Evolutionary conservation across 257 asterid genomes (phyloP).

Genomic region (Vinca minor): DNA sequence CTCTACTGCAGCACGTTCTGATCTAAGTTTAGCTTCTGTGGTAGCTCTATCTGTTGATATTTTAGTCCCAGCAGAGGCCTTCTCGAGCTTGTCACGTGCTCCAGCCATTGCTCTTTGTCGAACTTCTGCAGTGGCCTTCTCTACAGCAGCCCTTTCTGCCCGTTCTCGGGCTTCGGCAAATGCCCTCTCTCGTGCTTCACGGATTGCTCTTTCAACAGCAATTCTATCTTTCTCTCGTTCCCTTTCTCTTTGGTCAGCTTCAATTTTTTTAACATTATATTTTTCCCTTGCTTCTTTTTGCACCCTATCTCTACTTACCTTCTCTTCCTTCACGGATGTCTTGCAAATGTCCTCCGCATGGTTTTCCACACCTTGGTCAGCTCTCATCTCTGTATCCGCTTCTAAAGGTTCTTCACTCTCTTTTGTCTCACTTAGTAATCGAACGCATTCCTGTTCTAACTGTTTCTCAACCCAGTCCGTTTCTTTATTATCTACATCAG

Average conservation of each 20-base stretch:
- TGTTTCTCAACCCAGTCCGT: constrained; percentile 24
- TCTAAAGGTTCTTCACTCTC: constrained; percentile 27
- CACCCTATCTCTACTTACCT: constrained; percentile 31
- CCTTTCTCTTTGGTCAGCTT: constrained; percentile 62
- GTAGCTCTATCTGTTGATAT: constrained; percentile 42
- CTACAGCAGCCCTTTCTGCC: constrained; percentile 91
- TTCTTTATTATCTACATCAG: constrained; percentile 20
- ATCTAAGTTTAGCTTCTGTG: constrained; percentile 63
- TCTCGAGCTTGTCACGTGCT: constrained; percentile 61
- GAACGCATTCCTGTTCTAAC: constrained; percentile 24
- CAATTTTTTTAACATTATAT: constrained; percentile 41
- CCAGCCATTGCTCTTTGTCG: constrained; percentile 60
- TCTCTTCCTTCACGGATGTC: constrained; percentile 22
- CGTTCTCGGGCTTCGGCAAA: constrained; percentile 87
- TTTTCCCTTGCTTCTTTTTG: constrained; percentile 26
- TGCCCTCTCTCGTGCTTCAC: constrained; percentile 98
- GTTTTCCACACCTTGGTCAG: constrained; percentile 25
- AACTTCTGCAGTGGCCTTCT: constrained; percentile 74
- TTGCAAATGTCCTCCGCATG: constrained; percentile 24
- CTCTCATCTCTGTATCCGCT: constrained; percentile 27
- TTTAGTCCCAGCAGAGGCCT: constrained; percentile 34
- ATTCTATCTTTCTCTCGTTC: constrained; percentile 66
- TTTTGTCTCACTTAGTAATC: constrained; percentile 21
- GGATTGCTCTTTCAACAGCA: constrained; percentile 84
- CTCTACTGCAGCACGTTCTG: constrained; percentile 97